phyloP scores from a whole-genome alignment of 139 green algal genomes.

The Micractinium sp. region DNA sequence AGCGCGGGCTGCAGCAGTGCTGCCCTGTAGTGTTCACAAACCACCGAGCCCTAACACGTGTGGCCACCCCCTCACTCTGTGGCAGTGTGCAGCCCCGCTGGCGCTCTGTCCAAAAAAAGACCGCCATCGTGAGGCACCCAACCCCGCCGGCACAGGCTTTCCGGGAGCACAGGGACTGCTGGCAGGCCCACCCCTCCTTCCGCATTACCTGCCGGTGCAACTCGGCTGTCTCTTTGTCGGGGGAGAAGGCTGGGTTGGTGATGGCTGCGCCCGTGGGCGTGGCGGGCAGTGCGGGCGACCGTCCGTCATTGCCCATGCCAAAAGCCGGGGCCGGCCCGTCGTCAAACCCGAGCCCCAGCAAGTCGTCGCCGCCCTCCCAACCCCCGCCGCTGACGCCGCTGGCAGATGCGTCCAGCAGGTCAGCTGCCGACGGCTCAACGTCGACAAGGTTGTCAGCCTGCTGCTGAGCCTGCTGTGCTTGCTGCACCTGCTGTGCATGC shows the following conservation, averaged over 20 bases:
- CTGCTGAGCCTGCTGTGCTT: neutral
- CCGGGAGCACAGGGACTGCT: too few species aligned
- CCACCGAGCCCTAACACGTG: too few species aligned
- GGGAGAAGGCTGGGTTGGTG: conserved; percentile 15
- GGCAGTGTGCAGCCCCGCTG: too few species aligned
- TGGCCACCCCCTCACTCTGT: too few species aligned
- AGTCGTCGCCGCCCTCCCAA: conserved; percentile 1
- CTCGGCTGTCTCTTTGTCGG: conserved; percentile 1
- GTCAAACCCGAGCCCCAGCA: neutral
- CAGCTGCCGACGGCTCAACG: neutral
- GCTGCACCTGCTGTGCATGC: too few species aligned
- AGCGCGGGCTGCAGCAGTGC: too few species aligned
- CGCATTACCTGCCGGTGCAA: conserved; percentile 17
- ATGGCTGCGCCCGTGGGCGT: conserved; percentile 13
- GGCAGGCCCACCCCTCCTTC: neutral
- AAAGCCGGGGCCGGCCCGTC: neutral
- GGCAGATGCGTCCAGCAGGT: neutral
- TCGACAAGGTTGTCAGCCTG: neutral
- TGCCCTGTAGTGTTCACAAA: too few species aligned
- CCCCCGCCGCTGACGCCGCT: neutral
- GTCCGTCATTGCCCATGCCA: neutral
- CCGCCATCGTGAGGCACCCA: too few species aligned
- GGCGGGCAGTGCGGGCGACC: neutral
- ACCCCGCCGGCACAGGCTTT: too few species aligned
- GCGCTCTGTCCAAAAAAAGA: too few species aligned